Evolutionary conservation across 192 early-diverging fungal genomes (phyloP).

Genomic region (Lunasporangiospora selenospora): DNA sequence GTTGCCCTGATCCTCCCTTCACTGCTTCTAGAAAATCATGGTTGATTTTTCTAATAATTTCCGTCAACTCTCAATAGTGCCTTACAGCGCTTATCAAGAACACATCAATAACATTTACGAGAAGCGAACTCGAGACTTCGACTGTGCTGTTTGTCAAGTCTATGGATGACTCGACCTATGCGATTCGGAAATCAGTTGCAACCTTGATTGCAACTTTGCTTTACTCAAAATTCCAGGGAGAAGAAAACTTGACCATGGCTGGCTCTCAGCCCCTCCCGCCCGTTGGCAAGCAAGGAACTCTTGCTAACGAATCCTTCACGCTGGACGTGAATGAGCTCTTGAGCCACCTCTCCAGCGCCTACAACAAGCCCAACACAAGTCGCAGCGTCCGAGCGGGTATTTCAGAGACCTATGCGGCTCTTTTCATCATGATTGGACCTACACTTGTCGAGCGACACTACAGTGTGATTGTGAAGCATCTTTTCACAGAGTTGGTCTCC

Average conservation of each 20-base stretch:
- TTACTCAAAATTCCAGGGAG: conserved; percentile 45
- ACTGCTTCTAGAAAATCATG: not conserved
- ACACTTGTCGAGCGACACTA: conserved; percentile 80
- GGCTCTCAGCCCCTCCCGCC: conserved; percentile 35
- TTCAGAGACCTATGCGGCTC: conserved; percentile 76
- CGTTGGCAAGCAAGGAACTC: conserved; percentile 7
- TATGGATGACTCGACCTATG: conserved; percentile 50
- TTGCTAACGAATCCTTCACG: conserved; percentile 26
- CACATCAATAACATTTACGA: conserved; percentile 44
- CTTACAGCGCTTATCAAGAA: conserved; percentile 56
- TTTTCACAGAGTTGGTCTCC: conserved; percentile 66
- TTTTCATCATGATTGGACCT: conserved; percentile 76
- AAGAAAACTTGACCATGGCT: conserved; percentile 48
- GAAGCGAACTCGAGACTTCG: conserved; percentile 38
- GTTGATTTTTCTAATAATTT: not conserved
- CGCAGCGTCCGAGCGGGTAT: conserved; percentile 80
- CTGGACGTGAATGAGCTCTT: conserved; percentile 76
- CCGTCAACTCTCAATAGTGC: conserved; percentile 48
- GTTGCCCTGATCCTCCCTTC: not conserved
- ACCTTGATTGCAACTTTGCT: conserved; percentile 47
- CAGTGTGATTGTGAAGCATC: conserved; percentile 66
- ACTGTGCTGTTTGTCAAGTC: conserved; percentile 41
- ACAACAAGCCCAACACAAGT: conserved; percentile 64
- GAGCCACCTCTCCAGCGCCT: conserved; percentile 64
- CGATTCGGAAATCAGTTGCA: conserved; percentile 45